These are phyloP conservation scores for Cercophora newfieldiana DNA, from an alignment of 495 filamentous ascomycete genomes.

Conservation along the genomic window DNA sequence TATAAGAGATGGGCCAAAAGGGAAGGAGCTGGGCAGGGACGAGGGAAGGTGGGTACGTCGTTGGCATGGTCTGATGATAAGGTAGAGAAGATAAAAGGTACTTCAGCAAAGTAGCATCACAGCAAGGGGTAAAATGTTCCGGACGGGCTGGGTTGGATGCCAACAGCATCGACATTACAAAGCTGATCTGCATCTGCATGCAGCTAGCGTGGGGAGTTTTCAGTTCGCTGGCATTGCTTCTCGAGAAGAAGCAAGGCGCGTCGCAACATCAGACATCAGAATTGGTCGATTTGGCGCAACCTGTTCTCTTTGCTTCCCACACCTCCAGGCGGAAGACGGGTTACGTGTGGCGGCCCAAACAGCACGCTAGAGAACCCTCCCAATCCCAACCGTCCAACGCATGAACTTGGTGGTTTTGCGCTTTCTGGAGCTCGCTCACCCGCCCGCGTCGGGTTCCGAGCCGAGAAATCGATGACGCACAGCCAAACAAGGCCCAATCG, in stretches of 20 bases:
- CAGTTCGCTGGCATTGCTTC: neutral
- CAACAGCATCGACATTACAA: neutral
- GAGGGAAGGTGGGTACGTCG: neutral
- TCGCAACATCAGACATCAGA: neutral
- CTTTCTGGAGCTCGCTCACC: too few relatives aligned
- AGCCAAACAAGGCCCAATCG: neutral
- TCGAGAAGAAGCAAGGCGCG: neutral
- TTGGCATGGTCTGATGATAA: neutral
- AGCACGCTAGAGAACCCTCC: neutral
- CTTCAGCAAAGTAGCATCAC: neutral
- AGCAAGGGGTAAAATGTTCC: neutral
- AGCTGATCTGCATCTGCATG: neutral
- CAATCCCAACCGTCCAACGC: neutral
- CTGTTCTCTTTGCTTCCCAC: neutral
- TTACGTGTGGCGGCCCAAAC: neutral
- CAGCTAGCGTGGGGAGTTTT: neutral
- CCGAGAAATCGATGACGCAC: conserved; percentile 5
- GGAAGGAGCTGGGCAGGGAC: neutral
- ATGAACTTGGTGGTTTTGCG: neutral
- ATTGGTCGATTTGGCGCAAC: neutral
- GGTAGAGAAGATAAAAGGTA: neutral
- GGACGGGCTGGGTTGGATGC: neutral
- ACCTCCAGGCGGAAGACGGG: neutral
- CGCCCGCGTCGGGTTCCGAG: neutral
- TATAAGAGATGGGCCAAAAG: neutral